These are phyloP conservation scores for Epicoccum sorghinum DNA, from an alignment of 2,329 filamentous ascomycete genomes.

Conservation along the genomic window DNA sequence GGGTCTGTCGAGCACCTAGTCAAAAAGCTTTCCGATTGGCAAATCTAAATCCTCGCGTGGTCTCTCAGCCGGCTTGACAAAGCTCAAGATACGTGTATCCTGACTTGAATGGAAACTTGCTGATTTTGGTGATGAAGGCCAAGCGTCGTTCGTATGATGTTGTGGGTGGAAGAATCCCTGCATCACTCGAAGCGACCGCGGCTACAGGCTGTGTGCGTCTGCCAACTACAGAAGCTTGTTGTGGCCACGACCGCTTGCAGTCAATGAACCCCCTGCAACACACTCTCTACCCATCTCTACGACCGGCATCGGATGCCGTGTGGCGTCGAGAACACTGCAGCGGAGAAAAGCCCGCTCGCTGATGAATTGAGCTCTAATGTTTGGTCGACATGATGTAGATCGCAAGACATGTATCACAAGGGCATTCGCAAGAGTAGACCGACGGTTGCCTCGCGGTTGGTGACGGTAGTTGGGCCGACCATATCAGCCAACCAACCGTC, in stretches of 20 bases:
- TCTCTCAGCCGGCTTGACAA: constrained; percentile 23
- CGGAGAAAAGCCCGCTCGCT: not conserved
- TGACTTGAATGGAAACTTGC: constrained; percentile 19
- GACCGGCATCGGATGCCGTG: not conserved
- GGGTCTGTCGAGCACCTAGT: constrained; percentile 25
- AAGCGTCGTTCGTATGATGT: constrained; percentile 6
- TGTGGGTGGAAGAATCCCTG: constrained; percentile 17
- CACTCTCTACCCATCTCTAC: not conserved
- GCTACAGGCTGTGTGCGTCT: constrained; percentile 3
- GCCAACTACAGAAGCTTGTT: constrained; percentile 5
- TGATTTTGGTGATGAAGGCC: constrained; percentile 14
- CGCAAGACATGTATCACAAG: constrained; percentile 38
- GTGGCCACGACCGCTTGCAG: constrained; percentile 9
- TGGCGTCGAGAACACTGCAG: not conserved
- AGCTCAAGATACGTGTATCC: constrained; percentile 6
- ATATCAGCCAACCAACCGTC: constrained; percentile 26
- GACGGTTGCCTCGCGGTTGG: constrained; percentile 24
- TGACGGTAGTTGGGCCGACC: constrained; percentile 26
- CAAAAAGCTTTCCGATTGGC: constrained; percentile 44
- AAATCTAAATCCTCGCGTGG: constrained; percentile 27
- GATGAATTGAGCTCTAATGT: too few species aligned
- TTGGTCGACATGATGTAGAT: not conserved
- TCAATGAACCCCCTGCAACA: constrained; percentile 6
- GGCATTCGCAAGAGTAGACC: constrained; percentile 34
- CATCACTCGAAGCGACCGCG: constrained; percentile 12